Evolutionary conservation across 2,329 filamentous ascomycete genomes (phyloP), one percentile per base, ranked within the genome.

Genomic region (Cryoendolithus antarcticus): DNA sequence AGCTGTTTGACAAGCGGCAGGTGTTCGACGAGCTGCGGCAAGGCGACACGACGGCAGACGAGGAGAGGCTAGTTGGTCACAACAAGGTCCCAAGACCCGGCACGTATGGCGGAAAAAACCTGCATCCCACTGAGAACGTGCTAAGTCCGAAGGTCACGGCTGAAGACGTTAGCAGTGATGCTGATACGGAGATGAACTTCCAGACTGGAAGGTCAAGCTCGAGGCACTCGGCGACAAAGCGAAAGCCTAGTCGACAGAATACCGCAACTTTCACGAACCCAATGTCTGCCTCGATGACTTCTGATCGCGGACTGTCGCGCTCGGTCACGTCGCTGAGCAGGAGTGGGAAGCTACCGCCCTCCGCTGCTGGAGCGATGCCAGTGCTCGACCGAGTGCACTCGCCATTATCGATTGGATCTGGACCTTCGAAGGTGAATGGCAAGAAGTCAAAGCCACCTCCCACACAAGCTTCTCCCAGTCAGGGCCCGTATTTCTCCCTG

Each of bases 11-110:
- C 66, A 96, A 96, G 65, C 77, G 81, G 40, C 80, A 79, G 1
- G 77, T 96, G 6, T 98, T 98, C 57, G 82, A 89, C 48, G 81
- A 95, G 61, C 91, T 96, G 60, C 74, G 85, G 43, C 85, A 83
- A 48, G 85, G 93, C 41, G 89, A 96, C 52, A 80, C 77, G 24
- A 77, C 89, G 6, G 84, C 88, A n/a, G 88, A 94, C 41, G 81
- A 88, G 39, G 84, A 85, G 47, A 79, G 89, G n/a, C 64, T 98
- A 30, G 88, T 95, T 28, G 82, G 83, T 39, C 86, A 93, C 63
- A 96, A 96, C 57, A 76, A 85, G 28, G 53, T 75, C 4, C 62
- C 65, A 11, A 56, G 65, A 34, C 67, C 66, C n/a, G 67, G 67
- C n/a, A 70, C 66, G 12, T 62, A 68, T 47, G 66, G 66, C 1